Base-by-base conservation (phyloP, 768 basidiomycete species). In the Naematelia aurantialba region DNA sequence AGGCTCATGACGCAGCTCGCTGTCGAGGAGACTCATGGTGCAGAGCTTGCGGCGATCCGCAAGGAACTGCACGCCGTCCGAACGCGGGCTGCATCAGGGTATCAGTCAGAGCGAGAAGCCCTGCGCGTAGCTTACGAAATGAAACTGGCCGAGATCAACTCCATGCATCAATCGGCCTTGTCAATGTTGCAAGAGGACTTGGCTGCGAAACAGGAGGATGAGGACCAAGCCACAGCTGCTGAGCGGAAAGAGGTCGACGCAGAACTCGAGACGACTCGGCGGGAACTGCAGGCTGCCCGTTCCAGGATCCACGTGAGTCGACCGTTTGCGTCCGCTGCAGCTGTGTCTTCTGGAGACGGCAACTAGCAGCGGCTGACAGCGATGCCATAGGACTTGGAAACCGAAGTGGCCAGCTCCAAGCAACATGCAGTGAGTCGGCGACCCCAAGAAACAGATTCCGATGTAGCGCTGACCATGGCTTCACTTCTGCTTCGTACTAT, bases 1-100 rank as follows among this genome's bases (percentile, higher is more conserved):
- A n/a, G n/a, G n/a, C 29, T 57, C 30, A 26, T 31, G 2, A 31
- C 11, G 11, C 39, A 68, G 67, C 19, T 46, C 24, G 44, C 63
- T 8, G 59, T 61, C 2, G 26, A 29, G n/a, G 49, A 58, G 14
- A 49, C 61, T n/a, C 70, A 72, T 31, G 52, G 55, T 39, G 25
- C 22, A 17, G 65, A 67, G 29, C 59, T 72, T 45, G 59, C 63
- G 14, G 52, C 57, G 8, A 52, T 72, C 30, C 65, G 70, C 2
- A 3, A 31, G 2, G 62, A 65, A 22, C 54, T 72, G 21, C 50
- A 54, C 24, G 50, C 29, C 24, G 66, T 68, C 26, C 65, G 61
- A 14, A 22, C 56, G 5, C 62, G 66, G 39, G 52, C 65, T 29
- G 30, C 31, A 3, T 47, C 56, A n/a, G 60, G 67, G 1, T 67